phyloP scores from a whole-genome alignment of 371 early-diverging fungal genomes.

The Basidiobolus meristosporus region DNA sequence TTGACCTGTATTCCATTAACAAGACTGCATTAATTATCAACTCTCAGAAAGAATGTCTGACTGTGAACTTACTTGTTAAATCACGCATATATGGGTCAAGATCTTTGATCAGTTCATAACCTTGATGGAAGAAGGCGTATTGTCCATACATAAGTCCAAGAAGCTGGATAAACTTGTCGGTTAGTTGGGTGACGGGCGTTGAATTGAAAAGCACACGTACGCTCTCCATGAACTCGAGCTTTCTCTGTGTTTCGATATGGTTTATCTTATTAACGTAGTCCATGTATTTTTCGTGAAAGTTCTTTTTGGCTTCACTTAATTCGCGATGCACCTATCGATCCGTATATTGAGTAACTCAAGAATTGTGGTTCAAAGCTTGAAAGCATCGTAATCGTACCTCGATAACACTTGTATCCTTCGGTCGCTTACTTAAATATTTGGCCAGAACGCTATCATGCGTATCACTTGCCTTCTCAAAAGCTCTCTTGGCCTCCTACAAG shows the following conservation, averaged over 20 bases:
- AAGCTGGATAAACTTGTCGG: no score
- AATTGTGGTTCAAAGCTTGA: neutral
- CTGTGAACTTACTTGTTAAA: constrained; percentile 1
- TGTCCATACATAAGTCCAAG: constrained; percentile 1
- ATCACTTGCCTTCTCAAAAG: constrained; percentile 40
- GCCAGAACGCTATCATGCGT: constrained; percentile 34
- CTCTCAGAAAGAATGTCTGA: no score
- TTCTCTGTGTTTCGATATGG: constrained; percentile 40
- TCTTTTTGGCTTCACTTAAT: constrained; percentile 28
- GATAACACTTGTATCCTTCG: constrained; percentile 28
- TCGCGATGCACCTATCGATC: constrained; percentile 9
- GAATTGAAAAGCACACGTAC: no score
- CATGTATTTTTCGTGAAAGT: constrained; percentile 35
- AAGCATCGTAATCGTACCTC: constrained; percentile 15
- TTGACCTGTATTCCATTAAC: no score
- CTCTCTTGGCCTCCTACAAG: constrained; percentile 30
- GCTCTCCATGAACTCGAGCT: constrained; percentile 54
- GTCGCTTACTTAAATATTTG: constrained; percentile 35
- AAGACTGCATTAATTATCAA: no score
- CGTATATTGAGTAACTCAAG: neutral
- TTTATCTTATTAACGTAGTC: constrained; percentile 45
- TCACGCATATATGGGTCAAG: neutral
- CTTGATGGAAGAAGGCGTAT: constrained; percentile 2
- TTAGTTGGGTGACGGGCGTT: no score
- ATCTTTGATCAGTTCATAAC: constrained; percentile 2